Conservation (phyloP, 805 yeast genomes). For the Helenozyma rhizophorensis region DNA sequence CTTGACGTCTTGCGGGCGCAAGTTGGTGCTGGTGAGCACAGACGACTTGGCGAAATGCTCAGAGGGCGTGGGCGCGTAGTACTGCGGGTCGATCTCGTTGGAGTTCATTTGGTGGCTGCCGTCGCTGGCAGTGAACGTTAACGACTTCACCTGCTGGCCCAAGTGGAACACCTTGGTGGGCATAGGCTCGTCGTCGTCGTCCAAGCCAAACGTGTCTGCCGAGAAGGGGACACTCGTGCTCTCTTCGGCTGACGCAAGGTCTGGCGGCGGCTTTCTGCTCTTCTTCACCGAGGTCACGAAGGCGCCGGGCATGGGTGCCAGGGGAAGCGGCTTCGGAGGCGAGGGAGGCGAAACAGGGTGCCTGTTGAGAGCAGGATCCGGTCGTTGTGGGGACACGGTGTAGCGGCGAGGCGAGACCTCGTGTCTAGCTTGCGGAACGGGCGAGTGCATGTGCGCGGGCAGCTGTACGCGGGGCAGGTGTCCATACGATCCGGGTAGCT, state of each 20-base stretch:
- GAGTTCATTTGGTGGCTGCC: slow-evolving; percentile 7
- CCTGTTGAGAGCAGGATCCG: slow-evolving; percentile 1
- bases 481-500: slow-evolving; percentile 4
- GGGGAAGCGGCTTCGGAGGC: background rate
- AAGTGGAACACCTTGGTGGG: slow-evolving; percentile 35
- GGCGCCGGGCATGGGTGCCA: background rate
- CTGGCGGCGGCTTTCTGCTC: slow-evolving; percentile 16
- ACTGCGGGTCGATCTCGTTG: slow-evolving; percentile 28
- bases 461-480: slow-evolving; percentile 3
- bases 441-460: no score
- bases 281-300: background rate
- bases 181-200: slow-evolving; percentile 21
- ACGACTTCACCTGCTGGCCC: slow-evolving; percentile 31
- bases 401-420: no score
- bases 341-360: slow-evolving; percentile 20
- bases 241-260: slow-evolving; percentile 1
- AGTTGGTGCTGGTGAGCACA: slow-evolving; percentile 20
- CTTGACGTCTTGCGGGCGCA: slow-evolving; percentile 16
- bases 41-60: slow-evolving; percentile 30
- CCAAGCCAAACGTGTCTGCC: slow-evolving; percentile 39
- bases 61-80: slow-evolving; percentile 46
- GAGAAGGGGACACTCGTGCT: slow-evolving; percentile 35
- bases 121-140: slow-evolving; percentile 17
- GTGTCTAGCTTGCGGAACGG: background rate
- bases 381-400: no score